Conservation (phyloP, 1,284 basidiomycete species). For the Ganoderma meredithae region DNA sequence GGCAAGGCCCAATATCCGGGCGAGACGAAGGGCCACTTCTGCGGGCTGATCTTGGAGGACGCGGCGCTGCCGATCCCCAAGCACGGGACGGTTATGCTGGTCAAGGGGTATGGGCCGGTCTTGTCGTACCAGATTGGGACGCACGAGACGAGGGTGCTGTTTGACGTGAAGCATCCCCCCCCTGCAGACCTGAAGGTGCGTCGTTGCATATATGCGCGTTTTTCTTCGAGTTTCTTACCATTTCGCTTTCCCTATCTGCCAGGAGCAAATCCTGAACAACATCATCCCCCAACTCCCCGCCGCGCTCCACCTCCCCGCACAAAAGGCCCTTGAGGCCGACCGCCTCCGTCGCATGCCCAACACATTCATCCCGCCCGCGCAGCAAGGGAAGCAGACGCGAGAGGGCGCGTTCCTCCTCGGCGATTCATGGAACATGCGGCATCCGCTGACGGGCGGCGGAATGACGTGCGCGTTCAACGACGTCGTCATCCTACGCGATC, state of each 20-base stretch:
- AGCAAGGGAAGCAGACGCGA: conserved; percentile 67
- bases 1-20: conserved; percentile 39
- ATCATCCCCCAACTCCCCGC: conserved; percentile 85
- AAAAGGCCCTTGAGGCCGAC: conserved; percentile 70
- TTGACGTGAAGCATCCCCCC: conserved; percentile 90
- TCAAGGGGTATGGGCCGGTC: conserved; percentile 80
- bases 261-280: conserved; percentile 75
- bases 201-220: conserved; percentile 1
- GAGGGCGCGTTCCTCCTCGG: conserved; percentile 89
- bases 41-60: conserved; percentile 31
- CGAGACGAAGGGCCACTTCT: conserved; percentile 30
- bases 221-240: background rate
- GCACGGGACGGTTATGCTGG: conserved; percentile 88
- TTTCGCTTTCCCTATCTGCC: conserved; percentile 8
- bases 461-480: conserved; percentile 95
- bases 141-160: conserved; percentile 88
- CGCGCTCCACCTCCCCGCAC: conserved; percentile 68
- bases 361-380: conserved; percentile 87
- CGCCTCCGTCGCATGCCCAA: conserved; percentile 95
- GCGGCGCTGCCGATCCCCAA: conserved; percentile 81
- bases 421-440: conserved; percentile 99
- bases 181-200: conserved; percentile 82
- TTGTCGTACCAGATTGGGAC: conserved; percentile 87
- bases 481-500: conserved; percentile 58
- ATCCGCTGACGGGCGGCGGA: conserved; percentile 96